These are phyloP conservation scores for Inga laurina DNA, from an alignment of 306 rosid species.

Conservation along the genomic window DNA sequence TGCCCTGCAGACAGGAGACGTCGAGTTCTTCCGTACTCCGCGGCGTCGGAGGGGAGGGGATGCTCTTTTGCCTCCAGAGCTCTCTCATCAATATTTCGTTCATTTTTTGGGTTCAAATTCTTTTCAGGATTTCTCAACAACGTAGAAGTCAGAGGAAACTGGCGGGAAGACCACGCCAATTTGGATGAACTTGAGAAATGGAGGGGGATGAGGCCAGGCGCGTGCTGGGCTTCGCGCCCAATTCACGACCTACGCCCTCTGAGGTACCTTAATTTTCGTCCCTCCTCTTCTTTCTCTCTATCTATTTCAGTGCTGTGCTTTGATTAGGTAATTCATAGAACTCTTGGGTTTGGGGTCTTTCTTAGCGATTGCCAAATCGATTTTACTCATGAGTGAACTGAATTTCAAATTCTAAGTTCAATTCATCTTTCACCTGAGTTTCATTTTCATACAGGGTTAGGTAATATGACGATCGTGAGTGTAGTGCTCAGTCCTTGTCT, in stretches of 20 bases:
- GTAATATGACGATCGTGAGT: not conserved
- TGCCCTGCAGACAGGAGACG: too few relatives aligned
- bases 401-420: conserved; percentile 15
- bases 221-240: conserved; percentile 65
- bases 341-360: conserved; percentile 28
- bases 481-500: not conserved
- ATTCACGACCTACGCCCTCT: conserved; percentile 51
- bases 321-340: not conserved
- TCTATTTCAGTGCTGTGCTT: not conserved
- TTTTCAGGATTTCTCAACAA: not conserved
- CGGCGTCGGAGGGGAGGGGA: too few relatives aligned
- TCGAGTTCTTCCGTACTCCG: too few relatives aligned
- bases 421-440: not conserved
- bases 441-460: not conserved
- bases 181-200: conserved; percentile 37
- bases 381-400: conserved; percentile 10
- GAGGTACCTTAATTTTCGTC: conserved; percentile 35
- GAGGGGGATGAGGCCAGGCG: conserved; percentile 55
- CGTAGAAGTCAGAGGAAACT: not conserved
- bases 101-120: not conserved
- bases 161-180: not conserved
- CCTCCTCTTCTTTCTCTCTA: not conserved
- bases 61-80: too few relatives aligned
- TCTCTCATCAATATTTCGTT: too few relatives aligned
- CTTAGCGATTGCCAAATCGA: conserved; percentile 4